phyloP scores from a whole-genome alignment of 495 filamentous ascomycete species.

The Parathielavia appendiculata region DNA sequence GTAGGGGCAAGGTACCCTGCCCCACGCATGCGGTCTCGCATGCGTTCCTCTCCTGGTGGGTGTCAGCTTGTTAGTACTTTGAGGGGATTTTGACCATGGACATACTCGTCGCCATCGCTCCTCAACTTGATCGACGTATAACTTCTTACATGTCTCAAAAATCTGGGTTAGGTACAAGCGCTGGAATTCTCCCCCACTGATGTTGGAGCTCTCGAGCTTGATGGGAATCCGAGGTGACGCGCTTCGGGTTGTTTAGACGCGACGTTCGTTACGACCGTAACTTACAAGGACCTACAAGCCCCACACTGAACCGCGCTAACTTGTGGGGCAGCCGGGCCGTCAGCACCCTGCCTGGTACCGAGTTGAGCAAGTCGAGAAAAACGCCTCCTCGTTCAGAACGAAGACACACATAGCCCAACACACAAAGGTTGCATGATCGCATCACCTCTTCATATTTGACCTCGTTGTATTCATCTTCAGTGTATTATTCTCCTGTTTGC shows the following conservation, averaged over 20 bases:
- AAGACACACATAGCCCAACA: too few relatives aligned
- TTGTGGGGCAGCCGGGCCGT: not conserved
- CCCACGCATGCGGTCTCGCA: slow-evolving; percentile 49
- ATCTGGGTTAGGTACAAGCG: not conserved
- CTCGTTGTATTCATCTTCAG: too few relatives aligned
- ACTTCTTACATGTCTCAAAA: not conserved
- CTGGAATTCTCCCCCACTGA: not conserved
- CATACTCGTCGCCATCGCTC: slow-evolving; percentile 28
- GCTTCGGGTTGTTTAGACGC: slow-evolving; percentile 6
- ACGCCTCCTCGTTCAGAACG: too few relatives aligned
- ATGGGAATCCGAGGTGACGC: slow-evolving; percentile 1
- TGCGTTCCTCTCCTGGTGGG: slow-evolving; percentile 40
- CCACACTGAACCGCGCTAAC: not conserved
- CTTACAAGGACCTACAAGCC: not conserved
- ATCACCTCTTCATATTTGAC: too few relatives aligned
- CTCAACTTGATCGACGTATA: not conserved
- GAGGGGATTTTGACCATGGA: too few relatives aligned
- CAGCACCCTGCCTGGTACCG: too few relatives aligned
- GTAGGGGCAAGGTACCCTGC: slow-evolving; percentile 33
- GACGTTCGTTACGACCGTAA: not conserved
- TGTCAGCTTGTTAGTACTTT: not conserved
- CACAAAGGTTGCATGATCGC: too few relatives aligned
- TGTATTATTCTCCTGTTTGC: not conserved
- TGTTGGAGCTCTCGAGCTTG: not conserved
- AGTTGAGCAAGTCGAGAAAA: too few relatives aligned